These are phyloP conservation scores for Kwoniella dejecticola DNA, from an alignment of 768 basidiomycete genomes.

Conservation along the genomic window DNA sequence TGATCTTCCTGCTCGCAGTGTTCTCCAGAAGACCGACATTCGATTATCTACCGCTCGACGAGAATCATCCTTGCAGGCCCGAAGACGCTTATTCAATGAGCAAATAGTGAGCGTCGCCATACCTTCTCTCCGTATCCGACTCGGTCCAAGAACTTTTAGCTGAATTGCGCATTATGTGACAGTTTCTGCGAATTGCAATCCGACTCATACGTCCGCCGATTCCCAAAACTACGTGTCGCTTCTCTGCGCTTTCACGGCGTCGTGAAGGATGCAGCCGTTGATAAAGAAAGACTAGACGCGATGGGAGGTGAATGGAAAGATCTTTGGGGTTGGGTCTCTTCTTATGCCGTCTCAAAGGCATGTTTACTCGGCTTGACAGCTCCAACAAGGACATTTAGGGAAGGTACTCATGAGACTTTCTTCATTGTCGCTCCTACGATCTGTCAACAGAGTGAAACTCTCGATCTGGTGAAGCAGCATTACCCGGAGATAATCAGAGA, in stretches of 20 bases:
- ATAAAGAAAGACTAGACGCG: conserved; percentile 50
- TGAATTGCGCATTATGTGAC: too few relatives aligned
- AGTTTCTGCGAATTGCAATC: conserved; percentile 69
- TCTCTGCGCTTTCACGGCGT: conserved; percentile 61
- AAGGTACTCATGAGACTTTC: conserved; percentile 65
- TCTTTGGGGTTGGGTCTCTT: conserved; percentile 72
- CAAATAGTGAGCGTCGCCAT: conserved; percentile 37
- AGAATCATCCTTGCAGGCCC: conserved; percentile 40
- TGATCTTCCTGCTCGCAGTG: conserved; percentile 10
- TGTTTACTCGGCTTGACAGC: conserved; percentile 65
- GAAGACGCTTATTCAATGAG: conserved; percentile 44
- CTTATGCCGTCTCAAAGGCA: conserved; percentile 67
- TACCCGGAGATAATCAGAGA: conserved; percentile 56
- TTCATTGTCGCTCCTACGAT: conserved; percentile 66
- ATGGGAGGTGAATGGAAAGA: conserved; percentile 37
- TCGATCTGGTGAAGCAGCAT: conserved; percentile 59
- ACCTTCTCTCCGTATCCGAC: too few relatives aligned
- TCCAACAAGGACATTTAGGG: conserved; percentile 45
- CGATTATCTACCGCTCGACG: conserved; percentile 48
- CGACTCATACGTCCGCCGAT: conserved; percentile 66
- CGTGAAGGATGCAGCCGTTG: conserved; percentile 47
- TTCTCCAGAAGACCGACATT: conserved; percentile 39
- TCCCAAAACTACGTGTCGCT: conserved; percentile 65
- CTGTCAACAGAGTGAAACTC: conserved; percentile 56
- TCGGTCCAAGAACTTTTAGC: neutral